Percentiles rank a stretch among this genome's conserved stretches.
Evolutionary conservation across 2,329 filamentous ascomycete species (phyloP).

Genomic region (Aspergillus caelatus): DNA sequence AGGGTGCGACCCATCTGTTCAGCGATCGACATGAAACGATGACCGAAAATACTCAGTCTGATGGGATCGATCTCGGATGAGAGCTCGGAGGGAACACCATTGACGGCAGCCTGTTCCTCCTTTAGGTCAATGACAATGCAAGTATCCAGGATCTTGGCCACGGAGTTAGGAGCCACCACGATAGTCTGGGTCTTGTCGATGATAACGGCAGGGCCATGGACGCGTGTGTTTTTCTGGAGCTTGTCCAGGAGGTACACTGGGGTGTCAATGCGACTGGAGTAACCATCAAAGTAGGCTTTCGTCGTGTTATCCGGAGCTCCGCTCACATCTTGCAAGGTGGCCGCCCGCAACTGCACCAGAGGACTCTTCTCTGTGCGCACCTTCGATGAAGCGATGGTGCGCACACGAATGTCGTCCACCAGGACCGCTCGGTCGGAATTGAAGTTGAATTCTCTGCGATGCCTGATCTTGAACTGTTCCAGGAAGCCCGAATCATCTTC

Average conservation of each 20-base stretch:
- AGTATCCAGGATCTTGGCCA: conserved; percentile 77
- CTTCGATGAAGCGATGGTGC: conserved; percentile 73
- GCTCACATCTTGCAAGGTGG: conserved; percentile 56
- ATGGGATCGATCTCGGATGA: conserved; percentile 51
- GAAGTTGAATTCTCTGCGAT: conserved; percentile 91
- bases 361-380: conserved; percentile 66
- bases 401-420: conserved; percentile 83
- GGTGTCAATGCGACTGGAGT: conserved; percentile 33
- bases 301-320: conserved; percentile 57
- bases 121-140: conserved; percentile 87
- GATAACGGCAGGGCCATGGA: conserved; percentile 75
- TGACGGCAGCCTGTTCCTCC: conserved; percentile 43
- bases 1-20: conserved; percentile 62
- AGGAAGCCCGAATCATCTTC: conserved; percentile 82
- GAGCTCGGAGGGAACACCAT: conserved; percentile 13
- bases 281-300: conserved; percentile 41
- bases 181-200: conserved; percentile 79
- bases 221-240: conserved; percentile 35
- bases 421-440: conserved; percentile 83
- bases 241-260: conserved; percentile 41
- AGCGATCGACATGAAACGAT: conserved; percentile 62
- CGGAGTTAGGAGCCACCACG: conserved; percentile 77
- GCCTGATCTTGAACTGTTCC: conserved; percentile 79
- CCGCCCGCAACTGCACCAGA: conserved; percentile 65
- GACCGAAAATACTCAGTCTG: conserved; percentile 57